Percentiles rank a stretch among this genome's conserved stretches.
Evolutionary conservation across 116 monocot species (phyloP).

Genomic region (Dioscorea cayenensis): DNA sequence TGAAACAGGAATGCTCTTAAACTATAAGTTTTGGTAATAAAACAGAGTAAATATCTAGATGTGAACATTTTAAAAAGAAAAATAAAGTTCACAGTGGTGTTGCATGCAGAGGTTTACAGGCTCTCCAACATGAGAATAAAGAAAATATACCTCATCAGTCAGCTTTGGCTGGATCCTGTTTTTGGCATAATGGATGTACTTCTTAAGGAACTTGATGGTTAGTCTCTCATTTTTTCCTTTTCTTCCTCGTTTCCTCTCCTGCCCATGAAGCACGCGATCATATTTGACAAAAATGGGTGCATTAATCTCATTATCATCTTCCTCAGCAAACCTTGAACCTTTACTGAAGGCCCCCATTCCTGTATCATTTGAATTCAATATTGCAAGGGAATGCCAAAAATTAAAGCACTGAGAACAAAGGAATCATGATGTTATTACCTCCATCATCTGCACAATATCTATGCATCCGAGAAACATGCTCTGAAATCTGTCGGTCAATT

Average conservation of each 20-base stretch:
- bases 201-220: constrained; percentile 91
- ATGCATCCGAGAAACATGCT: constrained; percentile 94
- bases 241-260: constrained; percentile 70
- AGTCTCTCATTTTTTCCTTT: constrained; percentile 62
- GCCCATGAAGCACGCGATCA: constrained; percentile 92
- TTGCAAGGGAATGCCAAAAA: not conserved
- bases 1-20: too few relatives aligned
- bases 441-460: constrained; percentile 81
- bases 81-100: not conserved
- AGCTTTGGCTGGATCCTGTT: constrained; percentile 84
- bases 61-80: not conserved
- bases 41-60: too few relatives aligned
- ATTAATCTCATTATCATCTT: constrained; percentile 75
- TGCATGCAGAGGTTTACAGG: not conserved
- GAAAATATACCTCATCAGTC: constrained; percentile 72
- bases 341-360: constrained; percentile 43
- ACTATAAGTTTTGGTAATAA: too few relatives aligned
- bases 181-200: constrained; percentile 95
- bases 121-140: not conserved
- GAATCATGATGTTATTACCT: constrained; percentile 28
- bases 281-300: constrained; percentile 87
- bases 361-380: constrained; percentile 16
- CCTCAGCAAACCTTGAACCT: constrained; percentile 74
- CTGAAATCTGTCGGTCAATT: constrained; percentile 84
- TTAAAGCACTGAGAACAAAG: not conserved